Conservation (phyloP, 129 eudicot species). For the Tagetes patula region DNA sequence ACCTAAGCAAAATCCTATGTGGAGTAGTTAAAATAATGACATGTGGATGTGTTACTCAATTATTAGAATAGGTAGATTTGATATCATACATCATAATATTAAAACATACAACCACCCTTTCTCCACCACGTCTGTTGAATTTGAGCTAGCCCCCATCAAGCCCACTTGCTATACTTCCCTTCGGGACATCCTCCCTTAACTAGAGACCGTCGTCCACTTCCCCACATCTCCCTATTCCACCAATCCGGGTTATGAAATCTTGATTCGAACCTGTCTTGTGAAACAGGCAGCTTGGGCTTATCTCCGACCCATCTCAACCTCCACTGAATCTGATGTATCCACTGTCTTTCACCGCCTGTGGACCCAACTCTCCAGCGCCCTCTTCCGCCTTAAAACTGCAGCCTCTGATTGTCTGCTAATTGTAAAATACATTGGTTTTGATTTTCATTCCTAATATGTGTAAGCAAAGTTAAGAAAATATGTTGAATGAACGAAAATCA, state of each 20-base stretch:
- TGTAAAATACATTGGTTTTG: neutral
- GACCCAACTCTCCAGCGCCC: constrained; percentile 29
- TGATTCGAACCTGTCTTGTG: constrained; percentile 68
- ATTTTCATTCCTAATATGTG: constrained; percentile 1
- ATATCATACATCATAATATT: neutral
- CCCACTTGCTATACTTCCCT: constrained; percentile 62
- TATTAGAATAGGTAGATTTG: no score
- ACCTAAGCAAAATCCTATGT: no score
- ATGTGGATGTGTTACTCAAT: no score
- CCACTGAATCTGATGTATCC: constrained; percentile 32
- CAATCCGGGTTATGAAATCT: constrained; percentile 45
- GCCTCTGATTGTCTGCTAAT: constrained; percentile 25
- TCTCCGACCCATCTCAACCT: constrained; percentile 72
- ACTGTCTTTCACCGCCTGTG: constrained; percentile 47
- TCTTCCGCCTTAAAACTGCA: constrained; percentile 19
- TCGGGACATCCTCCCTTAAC: constrained; percentile 56
- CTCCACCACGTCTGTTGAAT: constrained; percentile 30
- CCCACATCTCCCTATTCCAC: constrained; percentile 32
- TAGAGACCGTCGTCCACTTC: constrained; percentile 35
- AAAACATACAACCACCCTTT: constrained; percentile 22
- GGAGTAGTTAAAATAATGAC: no score
- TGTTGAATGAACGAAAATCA: constrained; percentile 27
- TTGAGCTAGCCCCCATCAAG: constrained; percentile 44
- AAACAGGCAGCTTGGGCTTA: constrained; percentile 98
- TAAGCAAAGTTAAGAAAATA: neutral